phyloP scores from a whole-genome alignment of 192 early-diverging fungal species.

The Chytriomyces sp. region DNA sequence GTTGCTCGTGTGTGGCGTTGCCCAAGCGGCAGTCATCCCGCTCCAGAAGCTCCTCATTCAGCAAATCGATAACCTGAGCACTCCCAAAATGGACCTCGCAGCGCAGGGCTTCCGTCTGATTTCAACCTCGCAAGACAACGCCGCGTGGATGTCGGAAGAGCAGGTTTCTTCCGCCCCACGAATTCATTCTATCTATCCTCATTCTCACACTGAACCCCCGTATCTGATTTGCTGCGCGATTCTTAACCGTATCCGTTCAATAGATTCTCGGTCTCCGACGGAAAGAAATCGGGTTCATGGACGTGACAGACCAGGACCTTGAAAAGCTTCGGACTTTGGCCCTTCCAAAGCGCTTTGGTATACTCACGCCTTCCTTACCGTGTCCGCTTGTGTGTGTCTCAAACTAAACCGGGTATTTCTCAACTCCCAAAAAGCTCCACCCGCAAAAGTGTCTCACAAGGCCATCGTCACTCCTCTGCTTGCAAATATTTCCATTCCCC shows the following conservation, averaged over 20 bases:
- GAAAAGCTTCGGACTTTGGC: conserved; percentile 18
- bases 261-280: conserved; percentile 75
- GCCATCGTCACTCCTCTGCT: conserved; percentile 66
- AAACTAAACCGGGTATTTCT: background rate
- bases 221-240: background rate
- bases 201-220: background rate
- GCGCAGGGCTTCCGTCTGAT: conserved; percentile 44
- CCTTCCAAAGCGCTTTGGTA: conserved; percentile 26
- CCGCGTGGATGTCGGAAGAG: conserved; percentile 43
- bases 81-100: background rate
- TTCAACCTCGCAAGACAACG: conserved; percentile 25
- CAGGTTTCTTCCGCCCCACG: background rate
- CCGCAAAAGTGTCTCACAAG: conserved; percentile 57
- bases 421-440: conserved; percentile 45
- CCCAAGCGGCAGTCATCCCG: conserved; percentile 15
- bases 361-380: background rate
- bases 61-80: conserved; percentile 17
- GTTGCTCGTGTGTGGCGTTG: background rate
- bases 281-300: conserved; percentile 78
- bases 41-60: conserved; percentile 30
- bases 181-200: too few species aligned
- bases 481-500: conserved; percentile 65
- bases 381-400: background rate
- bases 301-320: conserved; percentile 78
- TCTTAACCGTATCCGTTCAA: background rate